Evolutionary conservation across 1,284 basidiomycete genomes (phyloP).

Genomic region (Ustilago sp.): DNA sequence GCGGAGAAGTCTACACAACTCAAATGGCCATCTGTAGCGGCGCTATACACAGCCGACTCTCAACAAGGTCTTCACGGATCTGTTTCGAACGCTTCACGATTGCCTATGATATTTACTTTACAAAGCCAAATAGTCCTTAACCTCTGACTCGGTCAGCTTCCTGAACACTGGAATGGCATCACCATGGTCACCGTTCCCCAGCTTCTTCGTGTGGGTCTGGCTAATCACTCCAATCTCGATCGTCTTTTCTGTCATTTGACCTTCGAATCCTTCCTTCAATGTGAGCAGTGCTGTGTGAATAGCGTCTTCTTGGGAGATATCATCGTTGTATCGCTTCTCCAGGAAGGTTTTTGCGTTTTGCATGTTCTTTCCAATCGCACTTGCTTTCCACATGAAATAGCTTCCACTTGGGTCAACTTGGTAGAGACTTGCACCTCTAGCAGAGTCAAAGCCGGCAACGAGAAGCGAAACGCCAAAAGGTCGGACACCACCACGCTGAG

Average conservation of each 20-base stretch:
- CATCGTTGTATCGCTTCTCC: conserved; percentile 98
- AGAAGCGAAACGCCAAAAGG: conserved; percentile 97
- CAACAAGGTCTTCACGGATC: too few relatives aligned
- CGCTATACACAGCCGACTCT: too few relatives aligned
- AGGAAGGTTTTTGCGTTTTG: conserved; percentile 98
- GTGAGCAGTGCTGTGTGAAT: conserved; percentile 99
- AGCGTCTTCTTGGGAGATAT: conserved; percentile 97
- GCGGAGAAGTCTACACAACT: too few relatives aligned
- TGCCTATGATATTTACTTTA: conserved; percentile 5
- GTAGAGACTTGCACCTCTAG: conserved; percentile 91
- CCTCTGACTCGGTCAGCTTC: conserved; percentile 60
- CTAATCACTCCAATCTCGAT: conserved; percentile 95
- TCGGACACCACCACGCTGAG: conserved; percentile 97
- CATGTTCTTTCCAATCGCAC: conserved; percentile 99
- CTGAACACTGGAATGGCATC: conserved; percentile 59
- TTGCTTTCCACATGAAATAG: conserved; percentile 96
- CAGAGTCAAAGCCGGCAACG: conserved; percentile 93
- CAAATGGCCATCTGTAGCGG: too few relatives aligned
- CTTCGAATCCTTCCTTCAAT: conserved; percentile 98
- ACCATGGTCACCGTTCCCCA: conserved; percentile 45
- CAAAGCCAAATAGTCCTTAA: conserved; percentile 61
- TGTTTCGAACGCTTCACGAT: too few relatives aligned
- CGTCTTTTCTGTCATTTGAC: conserved; percentile 99
- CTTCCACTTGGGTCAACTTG: conserved; percentile 99
- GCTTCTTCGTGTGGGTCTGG: conserved; percentile 67